Evolutionary conservation across 371 early-diverging fungal species (phyloP).

Genomic region (Syncephalis plumigaleata): DNA sequence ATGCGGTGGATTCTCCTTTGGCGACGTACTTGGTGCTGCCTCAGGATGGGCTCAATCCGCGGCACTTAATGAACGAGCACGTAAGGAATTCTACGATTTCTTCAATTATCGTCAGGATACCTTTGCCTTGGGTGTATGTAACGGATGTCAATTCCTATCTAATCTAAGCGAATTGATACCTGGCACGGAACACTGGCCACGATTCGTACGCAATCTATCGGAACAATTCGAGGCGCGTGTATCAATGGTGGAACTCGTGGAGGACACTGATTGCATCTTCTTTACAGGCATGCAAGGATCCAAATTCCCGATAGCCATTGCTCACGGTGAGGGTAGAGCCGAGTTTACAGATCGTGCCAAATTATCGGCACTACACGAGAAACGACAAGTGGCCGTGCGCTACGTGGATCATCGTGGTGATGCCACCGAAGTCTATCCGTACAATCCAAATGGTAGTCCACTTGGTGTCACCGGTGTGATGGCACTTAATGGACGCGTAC

Average conservation of each 20-base stretch:
- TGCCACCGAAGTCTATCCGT: conserved; percentile 65
- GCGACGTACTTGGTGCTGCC: conserved; percentile 94
- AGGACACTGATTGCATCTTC: conserved; percentile 34
- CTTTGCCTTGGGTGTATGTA: conserved; percentile 91
- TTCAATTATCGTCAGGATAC: conserved; percentile 66
- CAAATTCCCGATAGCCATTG: conserved; percentile 79
- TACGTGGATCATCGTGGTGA: conserved; percentile 77
- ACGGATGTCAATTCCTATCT: conserved; percentile 93
- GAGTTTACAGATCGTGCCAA: conserved; percentile 34
- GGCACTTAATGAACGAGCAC: conserved; percentile 44
- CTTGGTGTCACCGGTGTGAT: conserved; percentile 68
- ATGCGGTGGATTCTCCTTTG: conserved; percentile 95
- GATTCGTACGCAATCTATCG: conserved; percentile 71
- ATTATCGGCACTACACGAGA: conserved; percentile 19
- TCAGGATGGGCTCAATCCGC: conserved; percentile 92
- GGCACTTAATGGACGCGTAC: conserved; percentile 70
- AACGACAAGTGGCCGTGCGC: conserved; percentile 33
- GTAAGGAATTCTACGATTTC: conserved; percentile 60
- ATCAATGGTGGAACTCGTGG: conserved; percentile 46
- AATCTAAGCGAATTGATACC: conserved; percentile 71
- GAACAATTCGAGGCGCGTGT: conserved; percentile 90
- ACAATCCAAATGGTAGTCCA: conserved; percentile 91
- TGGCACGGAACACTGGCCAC: conserved; percentile 70
- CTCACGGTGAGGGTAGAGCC: conserved; percentile 93
- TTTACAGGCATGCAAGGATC: conserved; percentile 84